Conservation (phyloP, 495 filamentous ascomycete species). For the Beverwykella pulmonaria region DNA sequence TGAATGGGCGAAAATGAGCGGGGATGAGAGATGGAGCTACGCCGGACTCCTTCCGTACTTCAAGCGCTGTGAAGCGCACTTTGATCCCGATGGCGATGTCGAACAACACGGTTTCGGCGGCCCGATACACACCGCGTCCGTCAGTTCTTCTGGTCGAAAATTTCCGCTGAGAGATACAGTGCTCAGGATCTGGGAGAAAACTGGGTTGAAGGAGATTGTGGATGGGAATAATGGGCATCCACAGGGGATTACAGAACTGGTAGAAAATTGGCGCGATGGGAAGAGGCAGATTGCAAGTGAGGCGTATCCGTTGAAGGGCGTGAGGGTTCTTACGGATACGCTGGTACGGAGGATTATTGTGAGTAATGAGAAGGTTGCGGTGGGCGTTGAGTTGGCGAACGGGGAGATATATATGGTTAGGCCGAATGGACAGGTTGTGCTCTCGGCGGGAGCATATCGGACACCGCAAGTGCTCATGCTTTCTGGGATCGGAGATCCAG, state of each 20-base stretch:
- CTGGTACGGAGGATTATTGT: conserved; percentile 26
- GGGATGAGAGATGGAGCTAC: conserved; percentile 24
- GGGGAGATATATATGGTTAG: conserved; percentile 42
- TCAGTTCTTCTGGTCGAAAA: conserved; percentile 17
- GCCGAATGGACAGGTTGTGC: conserved; percentile 55
- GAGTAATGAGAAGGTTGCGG: not conserved
- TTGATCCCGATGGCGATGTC: conserved; percentile 16
- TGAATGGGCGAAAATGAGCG: conserved; percentile 10
- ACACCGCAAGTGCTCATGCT: conserved; percentile 53
- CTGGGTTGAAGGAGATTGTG: conserved; percentile 5
- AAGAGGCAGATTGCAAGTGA: conserved; percentile 32
- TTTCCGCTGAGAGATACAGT: conserved; percentile 20
- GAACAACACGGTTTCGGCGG: conserved; percentile 30
- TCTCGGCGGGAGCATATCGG: conserved; percentile 63
- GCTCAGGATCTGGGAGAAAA: conserved; percentile 10
- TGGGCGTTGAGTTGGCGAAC: conserved; percentile 44
- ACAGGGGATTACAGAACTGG: conserved; percentile 25
- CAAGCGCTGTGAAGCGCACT: conserved; percentile 45
- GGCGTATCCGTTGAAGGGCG: conserved; percentile 17
- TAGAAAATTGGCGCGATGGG: conserved; percentile 28
- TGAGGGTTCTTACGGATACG: conserved; percentile 22
- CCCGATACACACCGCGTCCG: conserved; percentile 18
- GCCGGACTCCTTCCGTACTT: conserved; percentile 41
- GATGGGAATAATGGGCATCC: conserved; percentile 26
- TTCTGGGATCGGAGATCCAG: conserved; percentile 60